Conservation (phyloP, 148 eudicot species). For the Diospyros kaki region DNA sequence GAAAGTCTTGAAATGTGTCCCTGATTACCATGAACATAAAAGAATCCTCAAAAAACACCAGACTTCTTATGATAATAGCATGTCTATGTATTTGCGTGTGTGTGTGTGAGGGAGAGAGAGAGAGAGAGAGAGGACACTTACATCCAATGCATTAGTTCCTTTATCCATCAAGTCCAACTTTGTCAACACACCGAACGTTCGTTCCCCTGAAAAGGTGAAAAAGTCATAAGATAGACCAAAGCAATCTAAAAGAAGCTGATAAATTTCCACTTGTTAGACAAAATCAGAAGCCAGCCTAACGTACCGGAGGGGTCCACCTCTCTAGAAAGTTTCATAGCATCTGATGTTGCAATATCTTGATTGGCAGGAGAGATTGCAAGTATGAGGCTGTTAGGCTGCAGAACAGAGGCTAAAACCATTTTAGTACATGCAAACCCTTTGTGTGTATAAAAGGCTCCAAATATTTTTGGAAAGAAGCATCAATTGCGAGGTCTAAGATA, state of each 20-base stretch:
- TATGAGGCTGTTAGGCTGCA: conserved; percentile 62
- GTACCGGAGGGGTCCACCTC: conserved; percentile 61
- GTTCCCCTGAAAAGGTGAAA: conserved; percentile 51
- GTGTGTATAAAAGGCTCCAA: too few species aligned
- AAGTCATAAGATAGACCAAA: not conserved
- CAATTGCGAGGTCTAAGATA: too few species aligned
- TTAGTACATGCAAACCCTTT: too few species aligned
- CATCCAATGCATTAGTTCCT: conserved; percentile 92
- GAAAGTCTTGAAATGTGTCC: not conserved
- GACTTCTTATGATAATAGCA: not conserved
- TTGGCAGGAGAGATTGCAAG: conserved; percentile 77
- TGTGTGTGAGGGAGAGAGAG: not conserved
- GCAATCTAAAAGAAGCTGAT: not conserved
- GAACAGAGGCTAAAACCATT: not conserved
- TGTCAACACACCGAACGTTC: conserved; percentile 85
- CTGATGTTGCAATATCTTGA: conserved; percentile 83
- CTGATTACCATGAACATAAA: not conserved
- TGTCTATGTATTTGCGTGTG: too few species aligned
- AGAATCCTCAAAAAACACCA: not conserved
- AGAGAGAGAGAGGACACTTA: conserved; percentile 24
- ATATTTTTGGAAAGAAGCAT: too few species aligned
- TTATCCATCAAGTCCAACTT: conserved; percentile 92
- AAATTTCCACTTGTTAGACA: not conserved
- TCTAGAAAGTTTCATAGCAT: conserved; percentile 62
- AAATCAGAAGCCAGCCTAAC: conserved; percentile 5